Base-by-base conservation (phyloP, 2,329 filamentous ascomycete species). In the Cordyceps fumosorosea region DNA sequence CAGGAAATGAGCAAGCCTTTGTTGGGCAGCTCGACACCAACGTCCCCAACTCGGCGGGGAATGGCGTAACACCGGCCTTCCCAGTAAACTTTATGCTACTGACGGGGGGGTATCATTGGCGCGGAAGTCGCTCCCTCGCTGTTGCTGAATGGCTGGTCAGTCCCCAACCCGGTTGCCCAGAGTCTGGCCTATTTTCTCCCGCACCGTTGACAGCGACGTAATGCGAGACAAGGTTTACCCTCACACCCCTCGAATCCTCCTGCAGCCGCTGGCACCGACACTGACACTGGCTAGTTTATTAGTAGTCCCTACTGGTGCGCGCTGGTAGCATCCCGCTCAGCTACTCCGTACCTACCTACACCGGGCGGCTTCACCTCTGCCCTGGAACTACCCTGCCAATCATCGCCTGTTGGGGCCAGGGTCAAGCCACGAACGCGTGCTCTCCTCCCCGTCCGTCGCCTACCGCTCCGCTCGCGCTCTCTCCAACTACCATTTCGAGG, bases 1-100 rank as follows among this genome's bases (percentile, higher is more conserved):
- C 20, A 47, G 40, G 58, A 60, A 60, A 60, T 60, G 58, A 60
- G 51, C 40, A 60, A 2, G 26, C 20, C 48, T 53, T 4, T 32
- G 24, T 53, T 58, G 5, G 48, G 50, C 4, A 60, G 32, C 47
- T 59, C 56, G 24, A 50, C 40, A 37, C 26, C 34, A 20, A 20
- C 8, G 29, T 47, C 58, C 47, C 44, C 37, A 45, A 26, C 57
- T 52, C 26, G 4, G 51, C 34, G 50, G 48, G 50, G 50, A 14
- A 26, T 20, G 20, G 24, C 16, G 56, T 18, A 37, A 53, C 48
- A 45, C 48, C 37, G 34, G 34, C n/a, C 3, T 8, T 45, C 11
- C 24, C 57, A 34, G 40, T 22, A 58, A 53, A 44, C 37, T 24
- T 22, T 44, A 29, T 22, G 10, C 37, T 50, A 48, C 26, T 45